These are phyloP conservation scores for Saccharomycopsis capsularis DNA, from an alignment of 805 yeast species.

Conservation along the genomic window DNA sequence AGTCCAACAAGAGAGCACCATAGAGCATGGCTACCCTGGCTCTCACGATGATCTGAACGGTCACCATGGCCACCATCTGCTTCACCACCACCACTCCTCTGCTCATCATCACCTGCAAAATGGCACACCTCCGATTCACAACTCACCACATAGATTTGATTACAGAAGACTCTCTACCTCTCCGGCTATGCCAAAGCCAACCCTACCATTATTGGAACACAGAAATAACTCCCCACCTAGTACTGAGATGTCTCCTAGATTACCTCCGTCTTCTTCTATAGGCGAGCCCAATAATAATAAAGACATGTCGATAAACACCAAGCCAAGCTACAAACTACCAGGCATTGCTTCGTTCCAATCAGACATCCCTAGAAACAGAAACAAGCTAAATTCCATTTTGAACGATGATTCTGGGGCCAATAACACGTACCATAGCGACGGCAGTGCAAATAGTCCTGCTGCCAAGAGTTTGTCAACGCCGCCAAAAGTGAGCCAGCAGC, in stretches of 20 bases:
- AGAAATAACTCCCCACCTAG: neutral
- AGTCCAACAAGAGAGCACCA: neutral
- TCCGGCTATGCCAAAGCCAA: conserved; percentile 8
- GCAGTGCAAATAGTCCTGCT: neutral
- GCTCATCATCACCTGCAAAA: conserved; percentile 16
- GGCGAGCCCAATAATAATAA: no score
- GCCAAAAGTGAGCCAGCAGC: neutral
- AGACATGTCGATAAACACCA: neutral
- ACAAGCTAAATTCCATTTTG: neutral
- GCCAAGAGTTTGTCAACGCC: neutral
- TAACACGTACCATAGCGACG: neutral
- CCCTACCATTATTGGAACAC: neutral
- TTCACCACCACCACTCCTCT: conserved; percentile 17
- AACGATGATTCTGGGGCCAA: neutral
- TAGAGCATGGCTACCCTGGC: neutral
- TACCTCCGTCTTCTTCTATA: no score
- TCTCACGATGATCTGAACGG: neutral
- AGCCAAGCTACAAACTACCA: conserved; percentile 10
- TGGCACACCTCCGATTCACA: no score
- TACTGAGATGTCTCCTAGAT: neutral
- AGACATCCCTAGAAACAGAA: neutral
- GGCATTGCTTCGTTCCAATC: conserved; percentile 3
- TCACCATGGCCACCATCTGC: neutral
- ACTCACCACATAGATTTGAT: conserved; percentile 13
- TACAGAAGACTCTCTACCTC: conserved; percentile 17